Evolutionary conservation across 306 rosid species (phyloP).

Genomic region (Prunus fruticosa): DNA sequence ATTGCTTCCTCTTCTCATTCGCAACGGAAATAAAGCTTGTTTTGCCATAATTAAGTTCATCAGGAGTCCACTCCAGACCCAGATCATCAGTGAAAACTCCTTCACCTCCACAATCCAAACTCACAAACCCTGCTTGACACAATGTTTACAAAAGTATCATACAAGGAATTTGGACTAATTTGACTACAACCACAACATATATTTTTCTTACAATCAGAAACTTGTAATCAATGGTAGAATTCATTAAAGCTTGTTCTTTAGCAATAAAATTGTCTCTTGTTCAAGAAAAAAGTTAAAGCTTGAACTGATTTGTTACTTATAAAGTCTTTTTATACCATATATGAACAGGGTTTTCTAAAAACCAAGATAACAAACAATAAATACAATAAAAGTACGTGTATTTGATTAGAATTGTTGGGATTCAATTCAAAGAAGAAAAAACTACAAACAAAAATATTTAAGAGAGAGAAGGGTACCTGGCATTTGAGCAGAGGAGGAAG

Average conservation of each 20-base stretch:
- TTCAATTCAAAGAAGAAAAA: not conserved
- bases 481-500: conserved; percentile 64
- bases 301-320: not conserved
- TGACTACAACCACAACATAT: not conserved
- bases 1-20: conserved; percentile 72
- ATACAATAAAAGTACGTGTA: not conserved
- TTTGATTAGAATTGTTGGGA: not conserved
- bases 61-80: conserved; percentile 78
- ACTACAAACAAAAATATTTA: not conserved
- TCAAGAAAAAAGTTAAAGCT: too few relatives aligned
- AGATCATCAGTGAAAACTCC: conserved; percentile 66
- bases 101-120: conserved; percentile 93
- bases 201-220: not conserved
- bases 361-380: not conserved
- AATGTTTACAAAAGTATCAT: not conserved
- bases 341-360: not conserved
- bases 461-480: conserved; percentile 50
- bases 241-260: not conserved
- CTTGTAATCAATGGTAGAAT: not conserved
- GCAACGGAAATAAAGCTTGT: conserved; percentile 50
- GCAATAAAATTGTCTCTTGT: too few relatives aligned
- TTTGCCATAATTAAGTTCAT: conserved; percentile 51
- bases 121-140: conserved; percentile 69
- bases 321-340: not conserved
- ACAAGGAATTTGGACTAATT: not conserved